Evolutionary conservation across 495 filamentous ascomycete species (phyloP), one percentile per base, ranked within the genome.

Genomic region (Trichoderma parareesei): DNA sequence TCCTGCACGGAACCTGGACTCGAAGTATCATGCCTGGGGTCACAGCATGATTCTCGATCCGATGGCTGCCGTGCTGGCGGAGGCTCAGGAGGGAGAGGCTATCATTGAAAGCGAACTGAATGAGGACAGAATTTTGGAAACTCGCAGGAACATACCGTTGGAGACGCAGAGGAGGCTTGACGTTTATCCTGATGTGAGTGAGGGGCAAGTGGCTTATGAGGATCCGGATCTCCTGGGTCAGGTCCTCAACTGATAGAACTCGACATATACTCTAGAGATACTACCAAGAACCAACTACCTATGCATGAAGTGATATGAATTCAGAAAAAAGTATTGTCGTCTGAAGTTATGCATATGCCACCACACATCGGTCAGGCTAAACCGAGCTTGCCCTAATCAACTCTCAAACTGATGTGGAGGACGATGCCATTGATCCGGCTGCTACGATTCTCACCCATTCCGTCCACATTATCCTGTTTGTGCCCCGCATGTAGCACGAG

Each of bases 151-250:
- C 18, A 96, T 98, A 71, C 94, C 95, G 27, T 80, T 98, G 38
- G 82, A 86, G 69, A 82, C 79, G 38, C 95, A 99, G 86, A 82
- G 93, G 66, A 80, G 95, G 68, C 97, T 95, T 74, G 94, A 99
- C 77, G 85, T 99, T 33, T 99, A 99, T 77, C 89, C 90, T 14
- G 93, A 99, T 84, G 85, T 99, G 37, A 90, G 86, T 67, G 70
- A 78, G 69, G 84, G 69, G n/a, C 65, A 71, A 63, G 72, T 77
- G n/a, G 62, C 65, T n/a, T 71, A 69, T 42, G 69, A 72, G 33
- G 70, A 72, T 65, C 55, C 63, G 4, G 53, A 57, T 33, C 11
- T 57, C 4, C 1, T 57, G 20, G 53, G 27, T 38, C 27, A 57
- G 11, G 27, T 57, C 16, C 20, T 27, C 14, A 57, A 57, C 10